Evolutionary conservation across 2,329 filamentous ascomycete species (phyloP).

Genomic region (Aspergillus fructus): DNA sequence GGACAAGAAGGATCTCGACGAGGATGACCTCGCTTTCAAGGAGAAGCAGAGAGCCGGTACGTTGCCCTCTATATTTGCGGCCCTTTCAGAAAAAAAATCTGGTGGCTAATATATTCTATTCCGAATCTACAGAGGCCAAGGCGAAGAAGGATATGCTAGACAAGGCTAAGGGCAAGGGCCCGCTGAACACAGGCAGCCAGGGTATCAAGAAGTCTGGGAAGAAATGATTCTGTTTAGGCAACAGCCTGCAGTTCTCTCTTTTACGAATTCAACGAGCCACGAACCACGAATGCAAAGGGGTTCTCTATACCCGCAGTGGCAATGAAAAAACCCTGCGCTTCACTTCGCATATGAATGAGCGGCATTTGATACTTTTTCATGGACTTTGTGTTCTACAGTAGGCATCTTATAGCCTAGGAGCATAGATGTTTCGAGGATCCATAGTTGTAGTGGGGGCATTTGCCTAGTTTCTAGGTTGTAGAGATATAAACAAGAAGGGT

Average conservation of each 20-base stretch:
- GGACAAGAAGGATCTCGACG: slow-evolving; percentile 76
- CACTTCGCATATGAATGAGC: slow-evolving; percentile 10
- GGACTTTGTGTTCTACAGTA: slow-evolving; percentile 3
- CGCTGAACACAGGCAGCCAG: slow-evolving; percentile 77
- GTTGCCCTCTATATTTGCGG: slow-evolving; percentile 29
- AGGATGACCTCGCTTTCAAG: slow-evolving; percentile 79
- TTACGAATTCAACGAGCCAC: slow-evolving; percentile 26
- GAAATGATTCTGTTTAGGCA: slow-evolving; percentile 62
- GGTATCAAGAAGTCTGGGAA: slow-evolving; percentile 99
- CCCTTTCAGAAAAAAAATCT: neutral
- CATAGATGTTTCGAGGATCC: neutral
- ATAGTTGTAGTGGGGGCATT: neutral
- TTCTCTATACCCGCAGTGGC: slow-evolving; percentile 11
- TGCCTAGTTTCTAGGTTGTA: neutral
- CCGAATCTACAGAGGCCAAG: slow-evolving; percentile 65
- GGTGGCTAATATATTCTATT: slow-evolving; percentile 4
- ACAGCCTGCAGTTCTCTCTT: neutral
- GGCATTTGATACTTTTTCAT: slow-evolving; percentile 7
- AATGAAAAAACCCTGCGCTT: slow-evolving; percentile 14
- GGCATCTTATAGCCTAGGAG: slow-evolving; percentile 1
- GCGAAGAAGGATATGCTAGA: slow-evolving; percentile 80
- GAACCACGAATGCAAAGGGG: slow-evolving; percentile 18
- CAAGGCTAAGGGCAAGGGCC: slow-evolving; percentile 83
- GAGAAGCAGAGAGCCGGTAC: slow-evolving; percentile 82
- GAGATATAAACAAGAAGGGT: slow-evolving; percentile 10